Conservation (phyloP, 495 filamentous ascomycete genomes). For the Penicillium macrosclerotiorum region DNA sequence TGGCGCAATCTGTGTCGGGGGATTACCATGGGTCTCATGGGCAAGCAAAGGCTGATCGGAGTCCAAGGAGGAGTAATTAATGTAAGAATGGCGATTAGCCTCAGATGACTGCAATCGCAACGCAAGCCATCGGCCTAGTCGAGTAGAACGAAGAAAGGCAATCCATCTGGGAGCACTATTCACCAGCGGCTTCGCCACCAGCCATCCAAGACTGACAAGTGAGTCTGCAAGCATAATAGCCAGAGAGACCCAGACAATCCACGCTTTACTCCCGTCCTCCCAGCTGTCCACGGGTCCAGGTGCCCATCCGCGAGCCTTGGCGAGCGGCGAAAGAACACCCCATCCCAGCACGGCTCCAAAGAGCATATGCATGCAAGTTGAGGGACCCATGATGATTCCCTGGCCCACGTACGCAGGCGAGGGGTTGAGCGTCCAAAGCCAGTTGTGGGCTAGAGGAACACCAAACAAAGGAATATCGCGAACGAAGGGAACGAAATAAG, state of each 20-base stretch:
- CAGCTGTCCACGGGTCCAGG: conserved; percentile 82
- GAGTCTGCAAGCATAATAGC: conserved; percentile 97
- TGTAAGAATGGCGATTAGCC: conserved; percentile 26
- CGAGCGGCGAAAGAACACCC: conserved; percentile 86
- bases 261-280: conserved; percentile 89
- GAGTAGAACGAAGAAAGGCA: conserved; percentile 26
- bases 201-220: conserved; percentile 79
- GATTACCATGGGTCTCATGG: conserved; percentile 5
- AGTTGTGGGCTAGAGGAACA: conserved; percentile 64
- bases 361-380: conserved; percentile 94
- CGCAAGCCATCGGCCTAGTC: conserved; percentile 25
- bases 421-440: conserved; percentile 96
- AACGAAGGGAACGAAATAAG: conserved; percentile 87
- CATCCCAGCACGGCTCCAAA: conserved; percentile 88
- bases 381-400: conserved; percentile 79
- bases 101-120: conserved; percentile 10
- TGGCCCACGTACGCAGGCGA: conserved; percentile 89
- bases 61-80: conserved; percentile 43
- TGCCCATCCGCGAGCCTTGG: conserved; percentile 84
- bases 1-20: conserved; percentile 8
- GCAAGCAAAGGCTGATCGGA: conserved; percentile 8
- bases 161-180: conserved; percentile 36
- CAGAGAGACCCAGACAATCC: conserved; percentile 95
- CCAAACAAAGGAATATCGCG: conserved; percentile 86
- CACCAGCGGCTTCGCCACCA: conserved; percentile 64